Conservation (phyloP, 495 filamentous ascomycete species). For the Aspergillus bridgeri region DNA sequence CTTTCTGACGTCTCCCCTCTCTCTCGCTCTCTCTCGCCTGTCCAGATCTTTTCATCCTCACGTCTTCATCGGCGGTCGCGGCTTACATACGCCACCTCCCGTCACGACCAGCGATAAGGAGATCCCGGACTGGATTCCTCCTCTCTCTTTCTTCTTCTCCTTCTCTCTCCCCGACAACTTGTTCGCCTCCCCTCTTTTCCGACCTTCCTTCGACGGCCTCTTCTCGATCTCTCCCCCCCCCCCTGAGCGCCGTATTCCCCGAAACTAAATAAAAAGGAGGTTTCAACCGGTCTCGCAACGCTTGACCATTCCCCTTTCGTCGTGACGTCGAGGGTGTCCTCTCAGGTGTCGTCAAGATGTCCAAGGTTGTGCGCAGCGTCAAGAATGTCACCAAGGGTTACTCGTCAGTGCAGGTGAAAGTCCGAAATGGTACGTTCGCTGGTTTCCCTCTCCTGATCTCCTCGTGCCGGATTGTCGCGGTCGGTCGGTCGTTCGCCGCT, state of each 20-base stretch:
- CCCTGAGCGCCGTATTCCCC: neutral
- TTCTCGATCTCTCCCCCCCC: neutral
- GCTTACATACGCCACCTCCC: constrained; percentile 1
- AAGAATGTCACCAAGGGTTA: constrained; percentile 99
- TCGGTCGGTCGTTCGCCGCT: neutral
- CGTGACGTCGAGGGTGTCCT: constrained; percentile 18
- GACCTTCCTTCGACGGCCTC: neutral
- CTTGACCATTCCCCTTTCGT: constrained; percentile 5
- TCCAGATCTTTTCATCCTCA: neutral
- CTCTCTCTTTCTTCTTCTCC: neutral
- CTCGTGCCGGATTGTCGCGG: constrained; percentile 1
- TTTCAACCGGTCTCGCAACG: neutral
- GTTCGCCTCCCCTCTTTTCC: neutral
- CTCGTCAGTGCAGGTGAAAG: constrained; percentile 94
- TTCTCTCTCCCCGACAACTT: neutral
- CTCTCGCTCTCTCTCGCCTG: neutral
- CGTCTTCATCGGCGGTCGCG: constrained; percentile 1
- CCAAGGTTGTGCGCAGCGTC: constrained; percentile 94
- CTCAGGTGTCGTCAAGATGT: constrained; percentile 60
- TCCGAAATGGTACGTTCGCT: constrained; percentile 90
- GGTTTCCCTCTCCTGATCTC: constrained; percentile 13
- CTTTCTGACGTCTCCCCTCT: neutral
- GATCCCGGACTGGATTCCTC: neutral
- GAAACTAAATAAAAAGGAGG: neutral
- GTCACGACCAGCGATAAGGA: constrained; percentile 6